Evolutionary conservation across 768 basidiomycete species (phyloP), one percentile per base, ranked within the genome.

Genomic region (Lentinula raphanica): DNA sequence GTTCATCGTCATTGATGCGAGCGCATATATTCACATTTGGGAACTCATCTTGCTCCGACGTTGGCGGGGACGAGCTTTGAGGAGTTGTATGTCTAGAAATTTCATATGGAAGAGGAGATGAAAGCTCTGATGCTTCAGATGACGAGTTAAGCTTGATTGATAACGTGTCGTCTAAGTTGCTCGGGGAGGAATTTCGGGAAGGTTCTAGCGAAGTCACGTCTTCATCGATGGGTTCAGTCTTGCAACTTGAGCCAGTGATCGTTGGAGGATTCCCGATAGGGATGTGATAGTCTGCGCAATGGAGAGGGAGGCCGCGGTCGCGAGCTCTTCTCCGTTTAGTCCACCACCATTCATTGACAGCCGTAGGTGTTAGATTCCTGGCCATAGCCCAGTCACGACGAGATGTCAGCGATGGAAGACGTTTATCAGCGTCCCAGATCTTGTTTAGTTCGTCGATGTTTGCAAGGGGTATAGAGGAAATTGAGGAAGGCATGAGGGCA

Each of bases 321-420:
- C 39, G 32, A 8, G 54, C 54, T 7, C 25, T 29, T 17, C 46
- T 35, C 32, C 56, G n/a, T 40, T 23, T 49, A 17, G 31, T 8
- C 46, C 46, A 58, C 15, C 45, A 58, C 49, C 56, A 55, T 15
- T 25, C n/a, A 23, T 58, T 58, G 56, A 58, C 49, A 6, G 15
- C 5, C 6, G 7, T 32, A 31, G 51, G 50, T 0, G 27, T 9
- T 23, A 59, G 27, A 28, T 59, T 54, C 7, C 58, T 53, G 2
- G 58, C 58, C 5, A 25, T 11, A 53, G 58, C 36, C 58, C 58
- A 59, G 15, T 39, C 13, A 15, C 45, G 38, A 8, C 58, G 50
- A 4, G 50, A 59, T 8, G 38, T 15, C 1, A 54, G 29, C 4
- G 58, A 42, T 17, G 58, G 58, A 11, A 59, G 21, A 8, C 58